These are phyloP conservation scores for Teunomyces lycoperdinae DNA, from an alignment of 805 yeast genomes.

Conservation along the genomic window DNA sequence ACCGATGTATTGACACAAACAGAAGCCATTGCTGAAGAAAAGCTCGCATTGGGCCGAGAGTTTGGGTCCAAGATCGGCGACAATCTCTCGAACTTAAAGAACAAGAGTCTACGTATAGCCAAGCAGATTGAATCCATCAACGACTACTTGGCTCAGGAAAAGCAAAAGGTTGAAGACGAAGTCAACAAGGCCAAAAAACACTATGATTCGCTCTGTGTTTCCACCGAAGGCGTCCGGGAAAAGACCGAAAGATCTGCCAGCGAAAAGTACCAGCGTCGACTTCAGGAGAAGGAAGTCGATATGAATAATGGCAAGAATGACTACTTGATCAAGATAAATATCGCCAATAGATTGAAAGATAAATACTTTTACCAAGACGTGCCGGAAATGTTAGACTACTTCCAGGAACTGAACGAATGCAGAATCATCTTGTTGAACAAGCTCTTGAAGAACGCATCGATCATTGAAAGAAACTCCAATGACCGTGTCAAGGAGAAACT, in stretches of 20 bases:
- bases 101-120: slow-evolving; percentile 52
- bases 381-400: slow-evolving; percentile 82
- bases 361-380: slow-evolving; percentile 89
- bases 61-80: slow-evolving; percentile 58
- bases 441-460: slow-evolving; percentile 59
- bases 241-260: slow-evolving; percentile 60
- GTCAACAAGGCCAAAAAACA: slow-evolving; percentile 63
- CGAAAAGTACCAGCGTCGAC: slow-evolving; percentile 51
- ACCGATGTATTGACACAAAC: slow-evolving; percentile 81
- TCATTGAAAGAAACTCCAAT: slow-evolving; percentile 51
- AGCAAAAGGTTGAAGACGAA: slow-evolving; percentile 51
- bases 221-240: slow-evolving; percentile 76
- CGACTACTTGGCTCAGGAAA: slow-evolving; percentile 50
- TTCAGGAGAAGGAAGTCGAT: slow-evolving; percentile 61
- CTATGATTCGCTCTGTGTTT: slow-evolving; percentile 79
- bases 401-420: slow-evolving; percentile 80
- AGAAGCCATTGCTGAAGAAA: slow-evolving; percentile 72
- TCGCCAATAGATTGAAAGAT: slow-evolving; percentile 89
- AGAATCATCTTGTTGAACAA: slow-evolving; percentile 71
- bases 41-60: slow-evolving; percentile 55
- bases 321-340: slow-evolving; percentile 74
- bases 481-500: slow-evolving; percentile 51
- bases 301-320: slow-evolving; percentile 89
- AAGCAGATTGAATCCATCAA: slow-evolving; percentile 57
- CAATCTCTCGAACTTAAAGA: slow-evolving; percentile 53